Evolutionary conservation across 352 stramenopile species (phyloP), one percentile per base, ranked within the genome.

Genomic region (Globisporangium echinulatum): DNA sequence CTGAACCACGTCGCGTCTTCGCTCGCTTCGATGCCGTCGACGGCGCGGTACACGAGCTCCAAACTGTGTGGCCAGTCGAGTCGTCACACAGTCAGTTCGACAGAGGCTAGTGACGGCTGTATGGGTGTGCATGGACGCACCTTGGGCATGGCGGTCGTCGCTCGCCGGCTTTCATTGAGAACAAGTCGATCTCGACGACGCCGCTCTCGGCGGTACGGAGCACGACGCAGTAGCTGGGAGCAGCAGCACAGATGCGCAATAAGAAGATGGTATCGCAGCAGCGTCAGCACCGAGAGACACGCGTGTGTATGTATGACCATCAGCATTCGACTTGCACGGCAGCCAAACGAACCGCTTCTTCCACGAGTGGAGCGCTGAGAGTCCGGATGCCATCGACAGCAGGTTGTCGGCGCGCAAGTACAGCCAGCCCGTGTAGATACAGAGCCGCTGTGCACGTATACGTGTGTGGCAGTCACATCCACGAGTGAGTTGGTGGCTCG

Each of bases 381-480:
- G 63, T 0, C 83, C 82, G 3, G 83, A 90, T 6, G 81, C 76
- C 60, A 89, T 71, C 7, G 85, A 95, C 38, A 92, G 62, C 52
- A 93, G 63, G 52, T 91, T 95, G 61, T 95, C 85, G 4, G 82
- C 67, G 59, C 84, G 79, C 68, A 90, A 77, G 68, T 92, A 83
- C 9, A 95, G 56, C 85, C 85, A 95, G 0, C 82, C 83, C 11
- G 82, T 87, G 72, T 90, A 89, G 8, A 93, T 61, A 49, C 79
- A 91, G 0, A 91, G 66, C 83, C 88, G 88, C 81, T 93, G 56
- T 40, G 1, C 44, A 54, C 43, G 46, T 40, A 57, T 7, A 53
- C 17, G 3, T 25, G n/a, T 36, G 38, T 49, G 25, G 54, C 13
- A 56, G 50, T 49, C 25, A 25, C 25, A 25, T 25, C 25, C 25